Evolutionary conservation across 768 basidiomycete genomes (phyloP).

Genomic region (Suillus weaverae): DNA sequence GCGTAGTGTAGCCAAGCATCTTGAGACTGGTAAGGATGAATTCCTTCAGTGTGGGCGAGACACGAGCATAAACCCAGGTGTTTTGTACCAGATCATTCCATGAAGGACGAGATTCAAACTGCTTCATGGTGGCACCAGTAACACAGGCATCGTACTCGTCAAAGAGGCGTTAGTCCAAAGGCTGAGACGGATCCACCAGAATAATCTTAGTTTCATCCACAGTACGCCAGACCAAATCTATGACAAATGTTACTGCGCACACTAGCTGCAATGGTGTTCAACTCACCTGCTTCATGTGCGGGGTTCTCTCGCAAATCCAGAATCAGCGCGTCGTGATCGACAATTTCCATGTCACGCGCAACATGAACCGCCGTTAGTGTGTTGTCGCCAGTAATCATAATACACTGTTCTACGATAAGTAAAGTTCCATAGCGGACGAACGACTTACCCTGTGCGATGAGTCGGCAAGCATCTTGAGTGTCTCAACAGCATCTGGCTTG

Average conservation of each 20-base stretch:
- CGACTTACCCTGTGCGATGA: slow-evolving; percentile 89
- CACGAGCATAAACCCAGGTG: slow-evolving; percentile 98
- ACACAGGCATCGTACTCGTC: slow-evolving; percentile 93
- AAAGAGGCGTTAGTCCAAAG: slow-evolving; percentile 76
- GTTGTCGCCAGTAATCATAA: slow-evolving; percentile 99
- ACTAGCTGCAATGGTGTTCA: not conserved
- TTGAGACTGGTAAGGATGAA: slow-evolving; percentile 90
- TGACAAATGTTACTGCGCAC: not conserved
- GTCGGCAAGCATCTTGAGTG: slow-evolving; percentile 92
- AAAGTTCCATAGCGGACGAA: not conserved
- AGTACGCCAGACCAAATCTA: slow-evolving; percentile 89
- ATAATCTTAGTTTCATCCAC: slow-evolving; percentile 92
- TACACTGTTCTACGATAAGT: slow-evolving; percentile 56
- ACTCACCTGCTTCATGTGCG: slow-evolving; percentile 62
- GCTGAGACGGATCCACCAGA: slow-evolving; percentile 76
- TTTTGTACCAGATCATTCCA: slow-evolving; percentile 87
- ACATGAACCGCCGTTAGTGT: slow-evolving; percentile 96
- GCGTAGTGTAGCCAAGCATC: slow-evolving; percentile 83
- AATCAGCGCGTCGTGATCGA: slow-evolving; percentile 93
- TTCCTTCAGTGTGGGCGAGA: slow-evolving; percentile 95
- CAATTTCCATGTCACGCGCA: slow-evolving; percentile 93
- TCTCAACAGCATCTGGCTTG: slow-evolving; percentile 87
- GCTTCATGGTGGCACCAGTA: slow-evolving; percentile 91
- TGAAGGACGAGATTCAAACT: slow-evolving; percentile 67
- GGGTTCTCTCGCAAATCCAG: slow-evolving; percentile 87